Evolutionary conservation across 2,329 filamentous ascomycete genomes (phyloP), one percentile per base, ranked within the genome.

Genomic region (Neopestalotiopsis clavispora): DNA sequence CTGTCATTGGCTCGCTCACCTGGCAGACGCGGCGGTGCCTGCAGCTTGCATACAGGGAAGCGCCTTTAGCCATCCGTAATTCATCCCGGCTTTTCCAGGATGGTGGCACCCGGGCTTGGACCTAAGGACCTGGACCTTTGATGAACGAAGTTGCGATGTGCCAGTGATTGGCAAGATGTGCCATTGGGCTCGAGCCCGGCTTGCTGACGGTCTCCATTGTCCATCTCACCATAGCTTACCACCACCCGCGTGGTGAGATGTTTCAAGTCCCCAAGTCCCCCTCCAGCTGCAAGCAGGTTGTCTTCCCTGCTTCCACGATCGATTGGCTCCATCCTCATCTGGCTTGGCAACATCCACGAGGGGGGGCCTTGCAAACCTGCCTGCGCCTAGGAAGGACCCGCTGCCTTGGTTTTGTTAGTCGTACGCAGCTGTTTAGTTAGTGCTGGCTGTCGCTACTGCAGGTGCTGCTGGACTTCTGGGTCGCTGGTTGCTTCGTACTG

Each of bases 11-110:
- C 45, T 62, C 40, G 40, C 20, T 28, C 17, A n/a, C 23, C 12
- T 4, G 49, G 45, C 40, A n/a, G 59, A 38, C 57, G 32, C 42
- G 57, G 59, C 66, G 59, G 66, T 67, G 57, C 66, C 61, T 67
- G 66, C 66, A 67, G 66, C 42, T 52, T 57, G 64, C 49, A 63
- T 34, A 23, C 62, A 38, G 45, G 62, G 40, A 49, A 28, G 42
- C 34, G 23, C 23, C 20, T 42, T 6, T 38, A 67, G 30, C n/a
- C 20, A 12, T 20, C 42, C 64, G 10, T 38, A 45, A 52, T 17
- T 7, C 45, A 17, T 65, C 42, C 64, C 64, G 20, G 14, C 23
- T 14, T 42, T 17, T 32, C 60, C n/a, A 13, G 10, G 4, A 4
- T 62, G 28, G 30, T 42, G 28, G 57, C n/a, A 34, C 23, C 57